These are phyloP conservation scores for Mortierella sp. DNA, from an alignment of 371 early-diverging fungal genomes.

Conservation along the genomic window DNA sequence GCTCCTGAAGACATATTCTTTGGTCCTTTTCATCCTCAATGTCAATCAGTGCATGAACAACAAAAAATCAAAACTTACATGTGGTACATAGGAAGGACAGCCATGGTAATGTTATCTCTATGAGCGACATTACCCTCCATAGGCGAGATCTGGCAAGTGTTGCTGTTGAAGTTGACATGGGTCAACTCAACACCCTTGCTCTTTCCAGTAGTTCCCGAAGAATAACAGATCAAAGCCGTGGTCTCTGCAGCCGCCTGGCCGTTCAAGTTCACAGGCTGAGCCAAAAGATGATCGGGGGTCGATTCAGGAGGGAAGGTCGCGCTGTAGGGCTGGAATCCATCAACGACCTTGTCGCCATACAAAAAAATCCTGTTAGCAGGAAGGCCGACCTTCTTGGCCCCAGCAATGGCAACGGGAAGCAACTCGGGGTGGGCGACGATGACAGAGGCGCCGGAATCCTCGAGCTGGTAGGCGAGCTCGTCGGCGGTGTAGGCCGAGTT, in stretches of 20 bases:
- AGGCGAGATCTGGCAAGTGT: slow-evolving; percentile 68
- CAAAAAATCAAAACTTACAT: slow-evolving; percentile 42
- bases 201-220: slow-evolving; percentile 82
- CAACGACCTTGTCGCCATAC: slow-evolving; percentile 62
- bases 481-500: slow-evolving; percentile 83
- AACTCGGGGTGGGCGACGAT: slow-evolving; percentile 67
- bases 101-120: slow-evolving; percentile 52
- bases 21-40: no score
- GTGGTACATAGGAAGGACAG: slow-evolving; percentile 73
- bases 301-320: slow-evolving; percentile 48
- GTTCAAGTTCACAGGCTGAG: slow-evolving; percentile 39
- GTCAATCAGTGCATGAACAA: background rate
- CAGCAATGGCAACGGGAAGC: slow-evolving; percentile 66
- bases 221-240: slow-evolving; percentile 80
- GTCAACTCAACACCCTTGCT: slow-evolving; percentile 87
- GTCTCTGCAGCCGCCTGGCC: slow-evolving; percentile 37
- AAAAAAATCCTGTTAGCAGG: slow-evolving; percentile 65
- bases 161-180: slow-evolving; percentile 83
- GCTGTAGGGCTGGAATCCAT: slow-evolving; percentile 56
- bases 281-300: slow-evolving; percentile 42
- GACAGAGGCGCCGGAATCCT: slow-evolving; percentile 74
- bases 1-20: background rate
- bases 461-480: slow-evolving; percentile 83
- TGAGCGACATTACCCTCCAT: slow-evolving; percentile 38
- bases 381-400: slow-evolving; percentile 69